Percentiles rank a stretch among this genome's conserved stretches.
Evolutionary conservation across 768 basidiomycete genomes (phyloP).

Genomic region (Phylloporus arenicola): DNA sequence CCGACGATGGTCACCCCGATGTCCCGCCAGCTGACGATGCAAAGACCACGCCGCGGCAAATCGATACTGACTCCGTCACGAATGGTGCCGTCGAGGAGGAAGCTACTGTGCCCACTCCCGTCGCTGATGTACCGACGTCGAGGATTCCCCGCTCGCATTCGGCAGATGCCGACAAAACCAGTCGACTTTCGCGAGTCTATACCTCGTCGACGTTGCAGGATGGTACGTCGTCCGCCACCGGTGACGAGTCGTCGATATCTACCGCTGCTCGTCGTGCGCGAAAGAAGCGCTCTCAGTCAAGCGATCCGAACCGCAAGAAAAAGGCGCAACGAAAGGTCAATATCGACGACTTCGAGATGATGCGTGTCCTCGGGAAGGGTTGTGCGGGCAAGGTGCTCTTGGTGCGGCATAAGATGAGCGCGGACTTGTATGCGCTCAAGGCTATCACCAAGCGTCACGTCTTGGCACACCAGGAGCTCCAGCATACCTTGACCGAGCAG

Average conservation of each 20-base stretch:
- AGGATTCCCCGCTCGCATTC: slow-evolving; percentile 77
- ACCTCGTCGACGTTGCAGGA: slow-evolving; percentile 48
- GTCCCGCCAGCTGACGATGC: slow-evolving; percentile 6
- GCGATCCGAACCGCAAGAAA: slow-evolving; percentile 48
- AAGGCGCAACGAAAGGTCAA: slow-evolving; percentile 61
- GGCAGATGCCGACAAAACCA: slow-evolving; percentile 65
- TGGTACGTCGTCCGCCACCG: slow-evolving; percentile 52
- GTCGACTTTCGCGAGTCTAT: slow-evolving; percentile 54
- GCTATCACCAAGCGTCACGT: slow-evolving; percentile 98
- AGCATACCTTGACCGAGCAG: slow-evolving; percentile 95
- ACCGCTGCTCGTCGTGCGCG: slow-evolving; percentile 43
- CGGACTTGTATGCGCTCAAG: slow-evolving; percentile 86
- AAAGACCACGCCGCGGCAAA: slow-evolving; percentile 5
- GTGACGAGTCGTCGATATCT: slow-evolving; percentile 70
- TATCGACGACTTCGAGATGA: slow-evolving; percentile 94
- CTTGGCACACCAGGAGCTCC: slow-evolving; percentile 91
- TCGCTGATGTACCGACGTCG: slow-evolving; percentile 32
- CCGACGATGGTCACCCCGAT: slow-evolving; percentile 18
- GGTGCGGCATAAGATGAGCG: slow-evolving; percentile 70
- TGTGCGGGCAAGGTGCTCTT: slow-evolving; percentile 96
- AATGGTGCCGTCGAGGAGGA: slow-evolving; percentile 26
- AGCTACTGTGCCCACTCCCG: slow-evolving; percentile 33
- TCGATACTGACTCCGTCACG: slow-evolving; percentile 21
- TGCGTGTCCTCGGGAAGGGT: slow-evolving; percentile 93
- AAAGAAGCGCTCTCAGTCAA: slow-evolving; percentile 51